These are phyloP conservation scores for Ophiostoma angusticollis DNA, from an alignment of 2,329 filamentous ascomycete species.

Conservation along the genomic window DNA sequence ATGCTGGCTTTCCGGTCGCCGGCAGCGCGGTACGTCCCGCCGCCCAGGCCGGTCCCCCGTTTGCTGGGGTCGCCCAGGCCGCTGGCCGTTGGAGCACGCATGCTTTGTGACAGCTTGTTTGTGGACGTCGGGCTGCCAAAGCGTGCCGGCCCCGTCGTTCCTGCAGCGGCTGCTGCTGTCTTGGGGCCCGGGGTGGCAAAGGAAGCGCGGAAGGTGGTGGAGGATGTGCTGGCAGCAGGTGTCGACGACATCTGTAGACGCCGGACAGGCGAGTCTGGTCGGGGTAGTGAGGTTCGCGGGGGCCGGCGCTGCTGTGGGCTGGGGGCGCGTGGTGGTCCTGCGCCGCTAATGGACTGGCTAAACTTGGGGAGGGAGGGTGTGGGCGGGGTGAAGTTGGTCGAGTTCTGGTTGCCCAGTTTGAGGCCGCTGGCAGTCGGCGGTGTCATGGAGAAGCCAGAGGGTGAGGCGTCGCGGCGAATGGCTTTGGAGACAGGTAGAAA, in stretches of 20 bases:
- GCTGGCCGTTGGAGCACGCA: constrained; percentile 30
- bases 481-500: constrained; percentile 83
- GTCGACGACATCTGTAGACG: constrained; percentile 51
- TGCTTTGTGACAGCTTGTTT: constrained; percentile 50
- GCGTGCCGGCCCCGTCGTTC: constrained; percentile 31
- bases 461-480: constrained; percentile 48
- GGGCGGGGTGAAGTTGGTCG: constrained; percentile 49
- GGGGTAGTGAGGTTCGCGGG: constrained; percentile 63
- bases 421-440: constrained; percentile 55
- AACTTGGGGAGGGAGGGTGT: constrained; percentile 62
- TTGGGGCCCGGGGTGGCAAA: constrained; percentile 40
- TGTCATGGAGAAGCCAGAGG: constrained; percentile 46
- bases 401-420: constrained; percentile 42
- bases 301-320: constrained; percentile 54
- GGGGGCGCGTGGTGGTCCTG: constrained; percentile 55
- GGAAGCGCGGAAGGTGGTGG: too few species aligned
- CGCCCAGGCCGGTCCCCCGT: constrained; percentile 15
- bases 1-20: constrained; percentile 38
- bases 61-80: constrained; percentile 51
- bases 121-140: constrained; percentile 51
- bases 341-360: constrained; percentile 57
- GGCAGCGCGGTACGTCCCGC: constrained; percentile 13
- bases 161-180: constrained; percentile 5
- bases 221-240: constrained; percentile 42
- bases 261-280: constrained; percentile 75